Evolutionary conservation across 306 rosid species (phyloP).

Genomic region (Lagenaria siceraria): DNA sequence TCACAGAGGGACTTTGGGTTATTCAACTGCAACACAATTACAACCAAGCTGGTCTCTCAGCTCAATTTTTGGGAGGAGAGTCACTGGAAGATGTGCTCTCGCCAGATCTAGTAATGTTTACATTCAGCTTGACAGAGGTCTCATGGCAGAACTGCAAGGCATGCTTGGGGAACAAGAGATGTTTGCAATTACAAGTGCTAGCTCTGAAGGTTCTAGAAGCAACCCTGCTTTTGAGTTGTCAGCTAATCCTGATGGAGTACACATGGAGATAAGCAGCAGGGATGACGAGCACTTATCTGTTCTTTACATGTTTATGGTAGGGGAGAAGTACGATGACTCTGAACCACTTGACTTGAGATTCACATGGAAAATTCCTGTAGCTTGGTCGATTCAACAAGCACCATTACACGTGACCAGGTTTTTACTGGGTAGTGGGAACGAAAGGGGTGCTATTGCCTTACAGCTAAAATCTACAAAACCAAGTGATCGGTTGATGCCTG

Average conservation of each 20-base stretch:
- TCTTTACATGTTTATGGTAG: slow-evolving; percentile 52
- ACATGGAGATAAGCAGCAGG: slow-evolving; percentile 31
- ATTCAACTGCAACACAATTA: slow-evolving; percentile 24
- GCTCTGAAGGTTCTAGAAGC: slow-evolving; percentile 27
- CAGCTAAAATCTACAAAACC: slow-evolving; percentile 56
- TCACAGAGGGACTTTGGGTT: slow-evolving; percentile 19
- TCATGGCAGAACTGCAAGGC: slow-evolving; percentile 41
- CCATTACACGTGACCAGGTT: slow-evolving; percentile 81
- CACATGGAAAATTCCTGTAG: slow-evolving; percentile 61
- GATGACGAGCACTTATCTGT: slow-evolving; percentile 27
- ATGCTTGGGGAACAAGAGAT: slow-evolving; percentile 28
- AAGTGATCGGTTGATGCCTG: slow-evolving; percentile 21
- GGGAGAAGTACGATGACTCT: slow-evolving; percentile 28
- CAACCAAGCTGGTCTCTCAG: slow-evolving; percentile 89
- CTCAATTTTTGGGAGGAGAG: slow-evolving; percentile 70
- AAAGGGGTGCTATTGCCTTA: slow-evolving; percentile 91
- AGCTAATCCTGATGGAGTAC: slow-evolving; percentile 46
- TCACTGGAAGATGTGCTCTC: slow-evolving; percentile 63
- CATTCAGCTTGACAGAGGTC: slow-evolving; percentile 53
- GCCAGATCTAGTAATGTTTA: slow-evolving; percentile 71
- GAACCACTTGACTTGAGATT: slow-evolving; percentile 68
- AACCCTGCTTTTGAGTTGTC: slow-evolving; percentile 61
- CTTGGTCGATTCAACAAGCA: slow-evolving; percentile 64
- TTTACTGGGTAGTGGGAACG: slow-evolving; percentile 86
- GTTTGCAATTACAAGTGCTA: slow-evolving; percentile 16